phyloP scores from a whole-genome alignment of 306 rosid species.

The Vigna reflexopilosa region DNA sequence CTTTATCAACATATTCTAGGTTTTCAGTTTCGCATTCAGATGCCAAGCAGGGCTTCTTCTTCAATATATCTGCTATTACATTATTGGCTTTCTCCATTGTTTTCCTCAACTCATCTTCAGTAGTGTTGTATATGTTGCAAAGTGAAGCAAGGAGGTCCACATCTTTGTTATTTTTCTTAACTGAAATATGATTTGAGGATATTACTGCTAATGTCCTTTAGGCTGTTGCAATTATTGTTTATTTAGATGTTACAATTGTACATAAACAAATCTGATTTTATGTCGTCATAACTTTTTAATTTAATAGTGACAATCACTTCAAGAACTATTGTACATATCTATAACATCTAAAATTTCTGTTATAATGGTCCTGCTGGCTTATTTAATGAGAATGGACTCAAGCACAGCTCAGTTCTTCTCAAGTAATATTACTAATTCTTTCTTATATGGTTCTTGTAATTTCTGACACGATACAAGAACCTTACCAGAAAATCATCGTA shows the following conservation, averaged over 20 bases:
- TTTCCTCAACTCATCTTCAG: constrained; percentile 88
- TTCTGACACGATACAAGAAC: background rate
- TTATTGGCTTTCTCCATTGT: constrained; percentile 82
- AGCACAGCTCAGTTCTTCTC: background rate
- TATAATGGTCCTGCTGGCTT: background rate
- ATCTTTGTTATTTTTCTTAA: constrained; percentile 70
- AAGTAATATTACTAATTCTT: background rate
- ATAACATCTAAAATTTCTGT: background rate
- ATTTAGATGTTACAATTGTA: background rate
- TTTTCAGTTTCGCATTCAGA: constrained; percentile 77
- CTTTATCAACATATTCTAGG: constrained; percentile 75
- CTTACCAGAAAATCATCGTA: background rate
- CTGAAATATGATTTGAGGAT: constrained; percentile 52
- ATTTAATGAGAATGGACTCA: background rate
- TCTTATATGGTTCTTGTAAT: background rate
- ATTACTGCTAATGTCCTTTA: background rate
- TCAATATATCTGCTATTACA: constrained; percentile 76
- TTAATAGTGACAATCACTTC: background rate
- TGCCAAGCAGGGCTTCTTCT: constrained; percentile 74
- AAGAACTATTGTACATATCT: background rate
- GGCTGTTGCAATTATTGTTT: background rate
- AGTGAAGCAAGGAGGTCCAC: constrained; percentile 92
- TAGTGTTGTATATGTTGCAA: constrained; percentile 73
- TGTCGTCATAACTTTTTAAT: background rate
- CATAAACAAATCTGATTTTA: background rate